Evolutionary conservation across 371 early-diverging fungal genomes (phyloP), one percentile per base, ranked within the genome.

Genomic region (Apophysomyces variabilis): DNA sequence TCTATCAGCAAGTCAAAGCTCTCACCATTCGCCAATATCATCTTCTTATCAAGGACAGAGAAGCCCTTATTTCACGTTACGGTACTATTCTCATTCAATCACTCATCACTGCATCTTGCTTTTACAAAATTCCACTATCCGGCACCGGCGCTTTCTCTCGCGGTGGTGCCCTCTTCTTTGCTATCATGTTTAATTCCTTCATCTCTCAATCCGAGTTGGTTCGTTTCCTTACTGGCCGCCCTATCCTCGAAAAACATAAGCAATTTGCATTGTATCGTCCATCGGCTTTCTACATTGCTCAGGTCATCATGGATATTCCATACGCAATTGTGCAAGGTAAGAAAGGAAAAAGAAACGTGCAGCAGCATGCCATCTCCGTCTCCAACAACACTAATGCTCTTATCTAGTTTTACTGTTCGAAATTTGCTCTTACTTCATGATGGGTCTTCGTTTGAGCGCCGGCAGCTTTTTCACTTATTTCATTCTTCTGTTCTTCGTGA

Each of bases 21-120:
- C 73, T 88, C 35, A 78, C 90, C 18, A 72, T 79, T 50, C 90
- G 92, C 58, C 89, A 91, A 63, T 77, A 72, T 66, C 83, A 87
- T 56, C 75, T 90, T 12, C 60, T 83, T 1, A 75, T 80, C 11
- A 86, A 87, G 37, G 86, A 83, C 57, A 66, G 67, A 60, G 68
- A 73, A 18, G 76, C 78, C 7, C 68, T 90, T n/a, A 61, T 85
- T 18, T 87, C 88, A 64, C 83, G 86, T 35, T 84, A 83, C 61
- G 82, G 85, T 36, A 83, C 86, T 12, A 83, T 83, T 45, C 57
- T 88, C 12, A 74, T 89, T 59, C 87, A 87, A 81, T 87, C 87
- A 44, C 68, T 89, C n/a, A 86, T 92, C 57, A 85, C 87, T 60
- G 91, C 90, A 9, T 87, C 89, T 6, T 84, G 87, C 47, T 92